Percentiles rank a stretch among this genome's conserved stretches.
Evolutionary conservation across 116 monocot species (phyloP).

Genomic region (Phalaenopsis hybrid): DNA sequence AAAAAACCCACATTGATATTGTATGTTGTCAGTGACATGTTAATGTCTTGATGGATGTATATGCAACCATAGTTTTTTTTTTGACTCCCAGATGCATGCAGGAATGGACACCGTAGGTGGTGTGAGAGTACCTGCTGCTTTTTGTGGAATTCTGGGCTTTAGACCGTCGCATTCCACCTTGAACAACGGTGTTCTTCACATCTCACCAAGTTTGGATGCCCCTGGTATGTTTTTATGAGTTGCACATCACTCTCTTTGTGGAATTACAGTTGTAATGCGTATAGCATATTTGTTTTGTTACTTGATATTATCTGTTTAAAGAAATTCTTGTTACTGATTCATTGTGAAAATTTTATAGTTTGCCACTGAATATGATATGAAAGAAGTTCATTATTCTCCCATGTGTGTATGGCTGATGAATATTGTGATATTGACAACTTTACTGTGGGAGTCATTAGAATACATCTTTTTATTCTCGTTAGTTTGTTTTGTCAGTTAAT

Average conservation of each 20-base stretch:
- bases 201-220: conserved; percentile 83
- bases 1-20: not conserved
- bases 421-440: not conserved
- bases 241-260: not conserved
- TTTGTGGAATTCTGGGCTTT: conserved; percentile 73
- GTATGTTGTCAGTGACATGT: not conserved
- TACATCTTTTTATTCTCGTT: not conserved
- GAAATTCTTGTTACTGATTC: not conserved
- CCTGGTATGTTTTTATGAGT: conserved; percentile 43
- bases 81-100: conserved; percentile 19
- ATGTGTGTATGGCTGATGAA: not conserved
- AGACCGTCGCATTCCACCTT: conserved; percentile 60
- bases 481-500: not conserved
- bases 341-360: not conserved
- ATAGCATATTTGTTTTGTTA: not conserved
- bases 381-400: not conserved
- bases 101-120: conserved; percentile 82
- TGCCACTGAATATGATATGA: not conserved
- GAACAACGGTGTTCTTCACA: conserved; percentile 59
- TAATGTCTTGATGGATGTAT: not conserved
- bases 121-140: conserved; percentile 71
- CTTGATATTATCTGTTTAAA: not conserved
- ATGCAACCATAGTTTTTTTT: not conserved
- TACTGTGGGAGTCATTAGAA: not conserved
- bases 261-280: not conserved